Conservation (phyloP, 2,329 filamentous ascomycete species). For the Lasiodiplodia theobromae region DNA sequence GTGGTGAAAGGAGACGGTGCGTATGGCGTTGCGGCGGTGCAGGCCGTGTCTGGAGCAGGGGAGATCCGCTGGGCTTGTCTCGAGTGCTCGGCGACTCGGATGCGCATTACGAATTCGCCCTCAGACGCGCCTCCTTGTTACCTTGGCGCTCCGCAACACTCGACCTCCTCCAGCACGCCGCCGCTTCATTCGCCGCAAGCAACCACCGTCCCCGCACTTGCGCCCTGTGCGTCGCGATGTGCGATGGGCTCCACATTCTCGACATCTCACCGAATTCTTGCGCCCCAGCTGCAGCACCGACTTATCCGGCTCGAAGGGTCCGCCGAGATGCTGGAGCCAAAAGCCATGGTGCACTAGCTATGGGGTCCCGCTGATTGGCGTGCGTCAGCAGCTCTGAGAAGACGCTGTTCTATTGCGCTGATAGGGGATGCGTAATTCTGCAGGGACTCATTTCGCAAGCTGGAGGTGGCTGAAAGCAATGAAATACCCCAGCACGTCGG, state of each 20-base stretch:
- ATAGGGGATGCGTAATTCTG: background rate
- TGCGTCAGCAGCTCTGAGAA: background rate
- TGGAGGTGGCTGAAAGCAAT: background rate
- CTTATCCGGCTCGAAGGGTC: background rate
- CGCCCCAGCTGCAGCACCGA: background rate
- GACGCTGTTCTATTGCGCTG: background rate
- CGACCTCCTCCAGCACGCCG: background rate
- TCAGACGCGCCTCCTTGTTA: conserved; percentile 20
- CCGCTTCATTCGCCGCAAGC: conserved; percentile 15
- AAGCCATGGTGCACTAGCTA: background rate
- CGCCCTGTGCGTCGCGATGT: background rate
- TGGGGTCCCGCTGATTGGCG: background rate
- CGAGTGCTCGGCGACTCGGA: conserved; percentile 25
- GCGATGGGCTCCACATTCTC: conserved; percentile 10
- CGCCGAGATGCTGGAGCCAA: background rate
- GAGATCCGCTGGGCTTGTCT: conserved; percentile 22
- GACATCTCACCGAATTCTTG: conserved; percentile 9
- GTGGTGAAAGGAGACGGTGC: conserved; percentile 20
- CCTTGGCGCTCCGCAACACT: conserved; percentile 11
- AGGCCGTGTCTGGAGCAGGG: conserved; percentile 23
- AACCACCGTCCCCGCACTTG: background rate
- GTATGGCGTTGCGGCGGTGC: conserved; percentile 24
- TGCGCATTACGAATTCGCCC: conserved; percentile 28
- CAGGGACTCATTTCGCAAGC: background rate
- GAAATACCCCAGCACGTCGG: background rate